phyloP scores from a whole-genome alignment of 2,329 filamentous ascomycete genomes.

The Westerdykella aurantiaca region DNA sequence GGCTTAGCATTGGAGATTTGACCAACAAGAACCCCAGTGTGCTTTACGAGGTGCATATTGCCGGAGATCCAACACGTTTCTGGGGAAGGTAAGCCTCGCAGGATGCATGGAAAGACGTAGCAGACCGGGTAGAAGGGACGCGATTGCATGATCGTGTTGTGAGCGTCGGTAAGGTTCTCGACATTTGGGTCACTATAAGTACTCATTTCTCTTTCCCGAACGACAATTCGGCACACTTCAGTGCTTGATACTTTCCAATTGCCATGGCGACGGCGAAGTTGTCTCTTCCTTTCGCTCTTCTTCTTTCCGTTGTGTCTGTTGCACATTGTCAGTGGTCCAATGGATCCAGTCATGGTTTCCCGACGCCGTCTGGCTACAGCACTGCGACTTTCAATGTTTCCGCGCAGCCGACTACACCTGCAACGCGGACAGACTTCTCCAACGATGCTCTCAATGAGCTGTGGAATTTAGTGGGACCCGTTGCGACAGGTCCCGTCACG shows the following conservation, averaged over 20 bases:
- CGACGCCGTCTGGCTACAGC: slow-evolving; percentile 30
- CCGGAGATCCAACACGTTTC: too few species aligned
- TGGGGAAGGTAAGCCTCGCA: not conserved
- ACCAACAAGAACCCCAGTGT: not conserved
- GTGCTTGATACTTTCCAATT: slow-evolving; percentile 1
- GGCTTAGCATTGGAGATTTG: too few species aligned
- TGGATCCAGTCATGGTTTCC: slow-evolving; percentile 22
- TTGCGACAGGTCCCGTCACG: slow-evolving; percentile 40
- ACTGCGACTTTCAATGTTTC: slow-evolving; percentile 39
- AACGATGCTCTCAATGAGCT: slow-evolving; percentile 43
- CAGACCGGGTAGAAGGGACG: not conserved
- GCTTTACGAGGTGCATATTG: not conserved
- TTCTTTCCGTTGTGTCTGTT: slow-evolving; percentile 10
- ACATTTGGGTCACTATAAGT: not conserved
- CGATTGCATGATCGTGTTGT: not conserved
- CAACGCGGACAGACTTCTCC: slow-evolving; percentile 43
- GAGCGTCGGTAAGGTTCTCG: not conserved
- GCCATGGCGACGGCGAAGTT: slow-evolving; percentile 17
- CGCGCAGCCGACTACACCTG: slow-evolving; percentile 39
- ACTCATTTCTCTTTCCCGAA: slow-evolving; percentile 1
- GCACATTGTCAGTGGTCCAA: slow-evolving; percentile 14
- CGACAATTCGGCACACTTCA: not conserved
- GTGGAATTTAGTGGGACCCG: slow-evolving; percentile 43
- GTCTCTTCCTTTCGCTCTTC: slow-evolving; percentile 9
- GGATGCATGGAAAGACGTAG: slow-evolving; percentile 11